Conservation (phyloP, 1,284 basidiomycete genomes). For the Irpex sp. region DNA sequence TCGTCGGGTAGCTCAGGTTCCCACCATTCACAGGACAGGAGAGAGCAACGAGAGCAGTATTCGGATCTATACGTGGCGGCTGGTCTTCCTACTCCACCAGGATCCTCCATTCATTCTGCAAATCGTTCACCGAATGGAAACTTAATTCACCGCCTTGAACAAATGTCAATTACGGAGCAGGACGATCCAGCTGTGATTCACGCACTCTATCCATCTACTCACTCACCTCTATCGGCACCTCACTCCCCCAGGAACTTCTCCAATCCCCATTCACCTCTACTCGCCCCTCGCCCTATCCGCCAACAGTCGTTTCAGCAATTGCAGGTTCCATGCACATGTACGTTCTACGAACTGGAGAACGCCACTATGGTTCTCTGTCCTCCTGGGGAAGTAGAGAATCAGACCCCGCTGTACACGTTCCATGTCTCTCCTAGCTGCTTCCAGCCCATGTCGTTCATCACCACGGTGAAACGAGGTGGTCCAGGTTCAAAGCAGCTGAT, state of each 20-base stretch:
- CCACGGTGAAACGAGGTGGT: constrained; percentile 9
- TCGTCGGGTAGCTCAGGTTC: neutral
- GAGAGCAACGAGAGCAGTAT: neutral
- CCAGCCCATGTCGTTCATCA: constrained; percentile 14
- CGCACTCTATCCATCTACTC: neutral
- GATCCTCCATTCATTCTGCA: neutral
- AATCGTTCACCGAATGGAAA: neutral
- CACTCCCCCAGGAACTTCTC: neutral
- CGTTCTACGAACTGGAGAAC: constrained; percentile 2
- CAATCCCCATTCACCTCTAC: neutral
- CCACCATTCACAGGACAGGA: neutral
- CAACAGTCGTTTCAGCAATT: neutral
- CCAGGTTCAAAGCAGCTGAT: neutral
- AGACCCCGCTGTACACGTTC: constrained; percentile 11
- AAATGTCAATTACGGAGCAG: constrained; percentile 4
- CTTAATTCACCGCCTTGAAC: neutral
- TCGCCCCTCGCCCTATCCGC: neutral
- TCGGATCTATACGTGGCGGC: neutral
- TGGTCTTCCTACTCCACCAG: constrained; percentile 7
- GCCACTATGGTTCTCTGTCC: constrained; percentile 9
- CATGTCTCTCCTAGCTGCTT: constrained; percentile 15
- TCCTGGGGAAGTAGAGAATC: constrained; percentile 2
- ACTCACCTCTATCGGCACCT: neutral
- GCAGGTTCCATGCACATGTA: constrained; percentile 4
- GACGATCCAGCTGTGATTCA: constrained; percentile 12